Percentiles rank a stretch among this genome's conserved stretches.
These are phyloP conservation scores for Fusarium sp. DNA, from an alignment of 2,329 filamentous ascomycete genomes.

Conservation along the genomic window DNA sequence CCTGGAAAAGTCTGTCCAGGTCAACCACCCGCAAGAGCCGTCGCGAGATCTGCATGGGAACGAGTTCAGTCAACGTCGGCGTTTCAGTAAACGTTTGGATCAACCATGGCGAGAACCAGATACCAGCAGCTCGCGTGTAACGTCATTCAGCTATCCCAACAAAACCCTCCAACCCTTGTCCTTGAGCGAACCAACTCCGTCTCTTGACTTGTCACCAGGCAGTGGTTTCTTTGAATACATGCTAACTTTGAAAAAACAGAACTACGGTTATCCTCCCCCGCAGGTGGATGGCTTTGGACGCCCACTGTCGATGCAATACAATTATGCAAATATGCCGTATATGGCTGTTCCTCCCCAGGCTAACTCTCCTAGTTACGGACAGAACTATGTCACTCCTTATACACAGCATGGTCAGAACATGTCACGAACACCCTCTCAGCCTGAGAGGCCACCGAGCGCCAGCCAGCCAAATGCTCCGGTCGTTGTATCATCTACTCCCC, in stretches of 20 bases:
- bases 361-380: conserved; percentile 62
- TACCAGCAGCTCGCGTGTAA: conserved; percentile 29
- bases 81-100: conserved; percentile 58
- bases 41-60: conserved; percentile 47
- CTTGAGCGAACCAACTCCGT: conserved; percentile 37
- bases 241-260: conserved; percentile 78
- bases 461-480: conserved; percentile 67
- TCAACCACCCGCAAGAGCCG: conserved; percentile 50
- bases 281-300: conserved; percentile 52
- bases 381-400: conserved; percentile 54
- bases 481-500: conserved; percentile 69
- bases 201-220: conserved; percentile 72
- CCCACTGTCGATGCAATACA: conserved; percentile 53
- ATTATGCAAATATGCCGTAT: conserved; percentile 59
- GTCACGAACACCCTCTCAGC: conserved; percentile 85
- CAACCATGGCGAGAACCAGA: conserved; percentile 45
- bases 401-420: conserved; percentile 72
- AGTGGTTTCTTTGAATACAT: conserved; percentile 75
- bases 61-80: conserved; percentile 52
- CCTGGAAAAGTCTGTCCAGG: conserved; percentile 56
- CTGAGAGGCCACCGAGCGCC: conserved; percentile 74
- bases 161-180: conserved; percentile 15
- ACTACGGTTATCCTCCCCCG: conserved; percentile 63
- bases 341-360: conserved; percentile 55
- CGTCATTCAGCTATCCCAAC: conserved; percentile 32